Base-by-base conservation (phyloP, 805 yeast genomes). In the Candida railenensis region DNA sequence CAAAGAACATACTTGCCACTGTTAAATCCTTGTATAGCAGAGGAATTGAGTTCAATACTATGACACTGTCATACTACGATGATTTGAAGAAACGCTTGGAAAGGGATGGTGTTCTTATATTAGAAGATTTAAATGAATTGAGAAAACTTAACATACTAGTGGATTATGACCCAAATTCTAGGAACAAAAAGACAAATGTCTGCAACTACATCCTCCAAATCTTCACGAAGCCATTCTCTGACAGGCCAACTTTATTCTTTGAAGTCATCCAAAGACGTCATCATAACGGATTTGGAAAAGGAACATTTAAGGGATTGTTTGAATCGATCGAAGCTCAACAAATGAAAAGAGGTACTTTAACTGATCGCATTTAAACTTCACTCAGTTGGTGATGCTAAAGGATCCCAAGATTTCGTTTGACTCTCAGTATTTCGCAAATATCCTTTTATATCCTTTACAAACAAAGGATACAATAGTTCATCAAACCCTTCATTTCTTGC, bases 221-320 rank as follows among this genome's bases (percentile, higher is more conserved):
- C 34, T 89, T 89, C 65, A 85, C 94, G 16, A 81, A 82, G 53
- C 92, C 95, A 0, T 59, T 87, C 15, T 77, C 78, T 50, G 91
- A 84, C 56, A 73, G 96, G 34, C 96, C 96, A 22, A 87, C 96
- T 0, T 73, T 88, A 39, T 89, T 89, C 59, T 69, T 89, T 52
- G 96, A 89, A 62, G 76, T 89, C 20, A 89, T 89, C 51, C 94
- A 89, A 65, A 76, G 96, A 49, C 73, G 76, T 54, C 85, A 87
- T 56, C 91, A 87, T 60, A 77, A 83, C 49, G 96, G 96, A 0
- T 89, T 89, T 65, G 96, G 96, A 1, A 89, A 89, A 42, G 96
- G 96, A 1, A 89, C 90, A 50, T 89, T 89, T 69, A 85, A 82
- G 60, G 87, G 94, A 0, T 67, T 89, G 34, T 89, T 87, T 58